Base-by-base conservation (phyloP, 192 early-diverging fungal genomes). In the Gonapodya prolifera region DNA sequence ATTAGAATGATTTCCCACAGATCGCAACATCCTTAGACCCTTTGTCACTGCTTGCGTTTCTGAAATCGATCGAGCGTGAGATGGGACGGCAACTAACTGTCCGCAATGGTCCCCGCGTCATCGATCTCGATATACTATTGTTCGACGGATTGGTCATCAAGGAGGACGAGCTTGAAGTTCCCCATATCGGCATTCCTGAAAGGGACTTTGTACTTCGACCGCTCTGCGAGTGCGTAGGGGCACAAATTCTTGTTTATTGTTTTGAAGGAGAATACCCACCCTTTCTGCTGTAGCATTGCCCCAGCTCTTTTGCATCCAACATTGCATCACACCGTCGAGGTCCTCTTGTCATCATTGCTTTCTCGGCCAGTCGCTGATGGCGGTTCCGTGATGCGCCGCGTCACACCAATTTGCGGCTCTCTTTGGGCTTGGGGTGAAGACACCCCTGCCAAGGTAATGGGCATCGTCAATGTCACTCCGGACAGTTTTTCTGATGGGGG, bases 401-500 rank as follows among this genome's bases (percentile, higher is more conserved):
- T 92, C 18, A 75, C 91, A 28, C 82, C 85, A 17, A 80, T 91
- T 30, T 80, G 79, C 13, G 34, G 79, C 35, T 82, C 83, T 80
- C 30, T 89, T 0, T 94, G 89, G 87, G 79, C 77, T 30, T 92
- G 89, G 90, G 79, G 81, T 74, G 78, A 81, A 30, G 86, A 89
- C 8, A 16, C 45, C 23, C 45, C 45, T 75, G 97, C 96, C 0
- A 86, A 89, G 71, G 84, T 96, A 75, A 99, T 99, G 97, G 97
- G 96, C 33, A 96, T 99, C 35, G 85, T 99, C 33, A 99, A 98
- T 77, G 92, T 94, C 35, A 99, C 97, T 0, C 96, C 97, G 2
- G 97, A 99, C 82, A 94, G 92, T 78, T 99, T 99, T 81, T 92
- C 91, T 71, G 97, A 99, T 80, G 97, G 96, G 78, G 96, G 96